Evolutionary conservation across 495 filamentous ascomycete genomes (phyloP).

Genomic region (Penicillium longicatenatum): DNA sequence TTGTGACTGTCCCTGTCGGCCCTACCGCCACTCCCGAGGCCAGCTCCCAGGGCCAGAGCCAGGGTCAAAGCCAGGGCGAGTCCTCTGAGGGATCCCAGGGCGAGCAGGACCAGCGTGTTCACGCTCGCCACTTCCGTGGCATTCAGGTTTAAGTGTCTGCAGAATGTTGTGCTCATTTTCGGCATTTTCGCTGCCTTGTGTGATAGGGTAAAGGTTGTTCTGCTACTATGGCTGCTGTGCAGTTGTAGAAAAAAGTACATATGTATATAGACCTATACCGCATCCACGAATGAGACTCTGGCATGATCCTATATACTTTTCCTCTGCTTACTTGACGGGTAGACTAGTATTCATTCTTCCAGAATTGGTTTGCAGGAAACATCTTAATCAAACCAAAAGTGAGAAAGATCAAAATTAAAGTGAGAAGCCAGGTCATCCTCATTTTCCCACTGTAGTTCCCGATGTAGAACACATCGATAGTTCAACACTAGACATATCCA

Average conservation of each 20-base stretch:
- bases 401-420: too few relatives aligned
- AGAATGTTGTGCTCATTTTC: conserved; percentile 15
- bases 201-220: conserved; percentile 14
- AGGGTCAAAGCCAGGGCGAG: conserved; percentile 1
- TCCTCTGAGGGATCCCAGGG: not conserved
- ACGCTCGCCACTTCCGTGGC: conserved; percentile 34
- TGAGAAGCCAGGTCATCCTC: too few relatives aligned
- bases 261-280: conserved; percentile 4
- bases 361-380: too few relatives aligned
- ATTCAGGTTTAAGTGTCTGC: conserved; percentile 16
- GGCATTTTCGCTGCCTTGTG: conserved; percentile 14
- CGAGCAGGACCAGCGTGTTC: conserved; percentile 25
- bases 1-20: conserved; percentile 5
- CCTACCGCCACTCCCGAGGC: not conserved
- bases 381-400: too few relatives aligned
- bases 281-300: conserved; percentile 4
- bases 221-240: conserved; percentile 24
- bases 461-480: too few relatives aligned
- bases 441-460: too few relatives aligned
- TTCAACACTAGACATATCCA: too few relatives aligned
- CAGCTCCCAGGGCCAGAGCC: conserved; percentile 1
- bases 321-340: not conserved
- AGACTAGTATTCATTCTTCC: too few relatives aligned
- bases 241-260: conserved; percentile 16
- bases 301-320: not conserved